Evolutionary conservation across 176 grass and related monocot genomes (phyloP), one percentile per base, ranked within the genome.

Genomic region (Oryza meridionalis): DNA sequence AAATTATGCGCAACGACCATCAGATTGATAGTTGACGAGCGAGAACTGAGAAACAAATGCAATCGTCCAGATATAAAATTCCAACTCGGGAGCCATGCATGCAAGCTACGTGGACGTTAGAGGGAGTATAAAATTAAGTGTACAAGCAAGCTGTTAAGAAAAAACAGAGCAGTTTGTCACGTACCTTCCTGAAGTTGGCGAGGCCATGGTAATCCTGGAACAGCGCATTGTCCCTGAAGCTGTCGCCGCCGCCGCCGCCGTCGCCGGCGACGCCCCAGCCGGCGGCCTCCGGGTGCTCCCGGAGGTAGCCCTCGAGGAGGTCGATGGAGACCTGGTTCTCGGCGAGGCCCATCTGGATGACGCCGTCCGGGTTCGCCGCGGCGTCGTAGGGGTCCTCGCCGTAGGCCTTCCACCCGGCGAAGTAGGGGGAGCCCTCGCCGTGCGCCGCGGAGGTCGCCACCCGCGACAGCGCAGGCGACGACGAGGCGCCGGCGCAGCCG

Each of bases 151-250:
- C 50, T 6, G 50, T 5, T 15, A 1, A 37, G 11, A 64, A 64
- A 24, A 63, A 25, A 5, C 0, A n/a, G 61, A 24, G 19, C 7
- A 64, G 9, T 24, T 64, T 64, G 7, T 31, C 77, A 86, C 87
- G 8, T 84, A 86, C 87, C 82, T 81, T 85, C 69, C 70, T 85
- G 47, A 89, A 89, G 67, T 45, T 70, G 27, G 74, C 72, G 78
- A 86, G 88, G 4, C 88, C 88, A 31, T 86, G 84, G 72, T 90
- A 90, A 38, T 86, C 88, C 66, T 90, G 88, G 72, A 90, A 90
- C 38, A 86, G 77, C 46, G 88, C 88, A 73, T 90, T 90, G 43
- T 90, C 88, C 73, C 84, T 82, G 84, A 86, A 86, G 79, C 84
- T 17, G 21, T 22, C 21, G 17, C 19, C 55, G 21, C 3, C 55